These are phyloP conservation scores for Thalassia testudinum DNA, from an alignment of 116 monocot genomes.

Conservation along the genomic window DNA sequence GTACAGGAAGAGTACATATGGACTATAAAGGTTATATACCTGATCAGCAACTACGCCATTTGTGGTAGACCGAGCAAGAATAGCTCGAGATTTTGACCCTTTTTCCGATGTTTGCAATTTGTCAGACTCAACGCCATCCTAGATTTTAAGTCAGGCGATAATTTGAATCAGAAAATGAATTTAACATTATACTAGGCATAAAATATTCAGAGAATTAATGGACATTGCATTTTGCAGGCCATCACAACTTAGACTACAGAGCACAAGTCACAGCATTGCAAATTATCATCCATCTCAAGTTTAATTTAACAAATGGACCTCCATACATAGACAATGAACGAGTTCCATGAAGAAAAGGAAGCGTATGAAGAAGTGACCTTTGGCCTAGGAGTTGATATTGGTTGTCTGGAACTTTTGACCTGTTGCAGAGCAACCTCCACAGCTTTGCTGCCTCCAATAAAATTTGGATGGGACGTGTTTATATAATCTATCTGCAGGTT, in stretches of 20 bases:
- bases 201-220: too few species aligned
- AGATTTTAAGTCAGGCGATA: too few species aligned
- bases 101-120: slow-evolving; percentile 59
- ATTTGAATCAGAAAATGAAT: too few species aligned
- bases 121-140: slow-evolving; percentile 73
- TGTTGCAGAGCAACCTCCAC: slow-evolving; percentile 78
- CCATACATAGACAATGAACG: too few species aligned
- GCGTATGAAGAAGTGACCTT: slow-evolving; percentile 28
- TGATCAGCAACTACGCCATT: slow-evolving; percentile 81
- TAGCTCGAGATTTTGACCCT: slow-evolving; percentile 50
- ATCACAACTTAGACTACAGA: too few species aligned
- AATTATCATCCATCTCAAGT: too few species aligned
- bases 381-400: slow-evolving; percentile 28
- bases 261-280: too few species aligned
- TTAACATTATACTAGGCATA: too few species aligned
- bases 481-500: slow-evolving; percentile 89
- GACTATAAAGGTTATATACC: slow-evolving; percentile 17
- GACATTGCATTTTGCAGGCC: background rate
- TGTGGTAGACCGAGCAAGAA: slow-evolving; percentile 53
- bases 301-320: too few species aligned
- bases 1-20: too few species aligned
- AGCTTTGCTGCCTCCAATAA: slow-evolving; percentile 90
- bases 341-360: background rate
- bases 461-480: slow-evolving; percentile 94
- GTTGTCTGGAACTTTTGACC: slow-evolving; percentile 47